Evolutionary conservation across 305 asterid genomes (phyloP), one percentile per base, ranked within the genome.

Genomic region (Fraxinus paxiana): DNA sequence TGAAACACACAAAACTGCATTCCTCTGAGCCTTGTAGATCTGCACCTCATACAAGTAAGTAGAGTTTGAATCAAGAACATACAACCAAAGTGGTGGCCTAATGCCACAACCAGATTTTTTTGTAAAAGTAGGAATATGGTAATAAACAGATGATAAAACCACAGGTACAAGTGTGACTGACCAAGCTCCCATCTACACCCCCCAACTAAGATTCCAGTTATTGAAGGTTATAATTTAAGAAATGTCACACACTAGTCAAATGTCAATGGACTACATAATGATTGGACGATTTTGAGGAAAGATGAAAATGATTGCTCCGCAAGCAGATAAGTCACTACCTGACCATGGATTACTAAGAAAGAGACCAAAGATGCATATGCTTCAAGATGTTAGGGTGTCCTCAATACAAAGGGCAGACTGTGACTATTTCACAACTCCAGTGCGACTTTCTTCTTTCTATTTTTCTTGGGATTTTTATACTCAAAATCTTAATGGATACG

Each of bases 1-100:
- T 28, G 84, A 83, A 46, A 84, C 80, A 43, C 98, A 94, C 79
- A 94, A 78, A 89, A 94, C 87, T n/a, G 83, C 93, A 15, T 94
- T 94, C 89, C 97, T 94, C 84, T 93, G 97, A 84, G 98, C 92
- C 89, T 94, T 94, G 96, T 82, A 93, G 56, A 83, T 86, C 98
- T 94, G 94, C 86, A 87, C 3, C 56, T 69, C 82, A 46, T 54
- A 79, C 20, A 13, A 59, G 75, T 65, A 61, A 59, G 63, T 73
- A 77, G 75, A 63, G 38, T 37, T 74, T 12, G 54, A 9, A 20
- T 6, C 26, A 51, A n/a, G 26, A 18, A 56, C 67, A 56, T 56
- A 22, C 28, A 18, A 54, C 1, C 65, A 15, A 48, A 51, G 61
- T 51, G 26, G 13, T 20, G 71, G 71, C 71, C 33, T 61, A 22